Percentiles rank a stretch among this genome's conserved stretches.
phyloP scores from a whole-genome alignment of 495 filamentous ascomycete genomes.

The Penicillium tannophilum region DNA sequence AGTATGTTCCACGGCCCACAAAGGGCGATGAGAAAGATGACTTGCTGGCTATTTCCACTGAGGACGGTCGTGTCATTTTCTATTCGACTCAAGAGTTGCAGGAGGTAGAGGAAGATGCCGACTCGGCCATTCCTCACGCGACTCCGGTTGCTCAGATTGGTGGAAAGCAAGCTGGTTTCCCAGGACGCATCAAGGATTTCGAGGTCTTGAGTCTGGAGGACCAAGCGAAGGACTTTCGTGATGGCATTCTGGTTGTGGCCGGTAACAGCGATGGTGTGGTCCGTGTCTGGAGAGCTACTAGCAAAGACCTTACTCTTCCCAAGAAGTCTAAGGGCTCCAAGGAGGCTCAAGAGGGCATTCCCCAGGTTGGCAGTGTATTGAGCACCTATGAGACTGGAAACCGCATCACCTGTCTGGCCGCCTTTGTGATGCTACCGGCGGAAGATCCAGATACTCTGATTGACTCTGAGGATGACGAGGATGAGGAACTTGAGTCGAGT shows the following conservation, averaged over 20 bases:
- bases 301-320: conserved; percentile 30
- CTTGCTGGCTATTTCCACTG: conserved; percentile 80
- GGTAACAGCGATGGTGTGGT: conserved; percentile 82
- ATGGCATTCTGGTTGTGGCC: conserved; percentile 63
- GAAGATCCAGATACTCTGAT: conserved; percentile 38
- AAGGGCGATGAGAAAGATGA: conserved; percentile 46
- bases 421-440: conserved; percentile 73
- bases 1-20: conserved; percentile 59
- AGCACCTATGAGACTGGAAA: conserved; percentile 83
- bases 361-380: conserved; percentile 69
- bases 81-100: conserved; percentile 63
- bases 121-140: conserved; percentile 48
- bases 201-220: conserved; percentile 54
- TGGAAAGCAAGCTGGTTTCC: conserved; percentile 65
- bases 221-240: conserved; percentile 33
- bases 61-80: conserved; percentile 87
- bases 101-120: conserved; percentile 30
- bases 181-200: conserved; percentile 87
- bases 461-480: conserved; percentile 39
- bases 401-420: conserved; percentile 84
- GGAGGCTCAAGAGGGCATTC: conserved; percentile 23
- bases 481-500: conserved; percentile 47
- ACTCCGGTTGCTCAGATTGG: conserved; percentile 75
- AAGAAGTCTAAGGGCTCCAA: conserved; percentile 36
- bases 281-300: conserved; percentile 67